Evolutionary conservation across 208 protist species (phyloP), one percentile per base, ranked within the genome.

Genomic region (Crithidia bombi): DNA sequence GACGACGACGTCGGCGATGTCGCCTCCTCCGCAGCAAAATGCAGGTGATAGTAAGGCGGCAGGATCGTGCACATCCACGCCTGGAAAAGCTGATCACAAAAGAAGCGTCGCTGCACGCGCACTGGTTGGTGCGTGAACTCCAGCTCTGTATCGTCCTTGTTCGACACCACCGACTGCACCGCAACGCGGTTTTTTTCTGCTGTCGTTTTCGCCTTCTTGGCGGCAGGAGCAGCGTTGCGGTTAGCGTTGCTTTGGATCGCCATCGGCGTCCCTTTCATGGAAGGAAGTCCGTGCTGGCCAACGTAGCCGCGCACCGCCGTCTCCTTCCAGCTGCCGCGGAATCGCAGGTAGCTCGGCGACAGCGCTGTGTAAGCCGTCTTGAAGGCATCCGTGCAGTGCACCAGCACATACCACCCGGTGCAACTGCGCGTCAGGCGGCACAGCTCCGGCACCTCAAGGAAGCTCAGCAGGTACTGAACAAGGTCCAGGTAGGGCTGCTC

Each of bases 21-120:
- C 36, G 21, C 17, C 11, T 59, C 62, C 30, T 32, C 55, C 30
- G 46, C n/a, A 3, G 58, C 65, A 17, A 63, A 75, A 12, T 50
- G 72, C 21, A 96, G 77, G 69, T 90, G 82, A 58, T 96, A 93
- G 65, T 90, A 61, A 9, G 78, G 69, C 4, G 91, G 91, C 49
- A 96, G 75, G 59, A 92, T 90, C 36, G 86, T 94, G 81, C 91
- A 96, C 84, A 96, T 86, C 91, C 91, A 94, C 57, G 82, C 75
- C 76, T 96, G 91, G 67, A 96, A 96, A 47, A 96, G 81, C 9
- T 89, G 73, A 62, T 93, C 91, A 75, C 81, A 85, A 73, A 90
- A 96, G 76, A 87, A 92, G 28, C 59, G 64, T 10, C 86, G 91
- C 39, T 51, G 59, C 44, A 93, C 82, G 0, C 73, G 57, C 10